Base-by-base conservation (phyloP, 2,329 filamentous ascomycete species). In the Cordyceps militaris region DNA sequence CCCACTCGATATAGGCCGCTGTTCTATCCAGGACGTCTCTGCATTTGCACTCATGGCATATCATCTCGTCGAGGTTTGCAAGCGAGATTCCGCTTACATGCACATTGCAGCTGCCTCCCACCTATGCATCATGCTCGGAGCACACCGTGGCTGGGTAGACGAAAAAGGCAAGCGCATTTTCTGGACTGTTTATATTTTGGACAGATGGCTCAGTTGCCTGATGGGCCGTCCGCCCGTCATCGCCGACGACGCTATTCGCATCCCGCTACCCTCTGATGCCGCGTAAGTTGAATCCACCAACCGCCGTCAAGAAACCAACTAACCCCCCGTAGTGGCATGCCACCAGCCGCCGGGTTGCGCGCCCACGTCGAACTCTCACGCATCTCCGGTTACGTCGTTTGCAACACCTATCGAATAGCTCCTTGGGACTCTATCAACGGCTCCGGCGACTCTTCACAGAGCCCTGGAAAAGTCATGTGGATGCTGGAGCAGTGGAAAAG, bases 121-220 rank as follows among this genome's bases (percentile, higher is more conserved):
- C 38, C 21, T 60, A 1, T 73, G 74, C 47, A 71, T 79, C 48
- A 75, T 76, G 68, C 73, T 76, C 34, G 79, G 79, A n/a, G 69
- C 76, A 1, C 75, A 80, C 60, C 67, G 72, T 14, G 76, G 75
- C 3, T 72, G 69, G 62, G 66, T 71, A 3, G 71, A 77, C 43
- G 77, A 80, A 62, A 64, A 65, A 23, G 73, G 71, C 1, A 79
- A 76, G 61, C 68, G 78, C 36, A 69, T 76, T 6, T 80, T 81
- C 56, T 81, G 78, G 78, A 80, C 77, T 0, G 68, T 80, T 2
- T 80, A 79, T 57, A 71, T 77, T n/a, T 64, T 81, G 14, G 77
- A 80, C 61, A 70, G 77, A 47, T 79, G 69, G 66, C 61, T 80
- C 43, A 75, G 77, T 60, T 79, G 75, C 57, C 66, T 80, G 4